Evolutionary conservation across 495 filamentous ascomycete species (phyloP), one percentile per base, ranked within the genome.

Genomic region (Hypomontagnella monticulosa): DNA sequence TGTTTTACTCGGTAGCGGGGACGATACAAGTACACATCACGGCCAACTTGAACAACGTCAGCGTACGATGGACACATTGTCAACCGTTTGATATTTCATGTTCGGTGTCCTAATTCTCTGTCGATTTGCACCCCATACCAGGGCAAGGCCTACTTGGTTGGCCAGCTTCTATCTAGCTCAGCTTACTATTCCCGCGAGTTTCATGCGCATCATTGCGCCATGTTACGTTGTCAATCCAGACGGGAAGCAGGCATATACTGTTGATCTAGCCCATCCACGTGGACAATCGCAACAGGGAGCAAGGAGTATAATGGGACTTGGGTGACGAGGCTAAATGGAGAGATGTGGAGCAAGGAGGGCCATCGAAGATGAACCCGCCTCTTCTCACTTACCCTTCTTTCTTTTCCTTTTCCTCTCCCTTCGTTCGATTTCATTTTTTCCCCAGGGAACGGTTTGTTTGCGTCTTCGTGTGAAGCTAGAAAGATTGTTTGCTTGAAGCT

Each of bases 151-250:
- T 30, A 30, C 43, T 14, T 8, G 10, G 19, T 4, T 41, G 34
- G 12, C 48, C 48, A 37, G 18, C 19, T 20, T 4, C 20, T 32
- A 27, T 27, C 6, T 27, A 27, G 23, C 23, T 27, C 23, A 27
- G 23, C 4, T 48, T 30, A 20, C 23, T 47, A 18, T 23, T 37
- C 33, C 37, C 38, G 30, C 27, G 11, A 33, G 18, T 14, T 10
- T 44, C 50, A 32, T 44, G 30, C 53, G 30, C 53, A 43, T 55
- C 19, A 55, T 20, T 33, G 27, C 52, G 52, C 23, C 14, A 33
- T 42, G 52, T 44, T 55, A 42, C 40, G 30, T 47, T 30, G 42
- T 57, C 32, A 23, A 18, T 18, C 18, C 36, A n/a, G 30, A 37
- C 33, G 14, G 46, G 46, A 51, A 37, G 48, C 10, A 34, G 23